These are phyloP conservation scores for Camillea tinctor DNA, from an alignment of 2,329 filamentous ascomycete genomes.

Conservation along the genomic window DNA sequence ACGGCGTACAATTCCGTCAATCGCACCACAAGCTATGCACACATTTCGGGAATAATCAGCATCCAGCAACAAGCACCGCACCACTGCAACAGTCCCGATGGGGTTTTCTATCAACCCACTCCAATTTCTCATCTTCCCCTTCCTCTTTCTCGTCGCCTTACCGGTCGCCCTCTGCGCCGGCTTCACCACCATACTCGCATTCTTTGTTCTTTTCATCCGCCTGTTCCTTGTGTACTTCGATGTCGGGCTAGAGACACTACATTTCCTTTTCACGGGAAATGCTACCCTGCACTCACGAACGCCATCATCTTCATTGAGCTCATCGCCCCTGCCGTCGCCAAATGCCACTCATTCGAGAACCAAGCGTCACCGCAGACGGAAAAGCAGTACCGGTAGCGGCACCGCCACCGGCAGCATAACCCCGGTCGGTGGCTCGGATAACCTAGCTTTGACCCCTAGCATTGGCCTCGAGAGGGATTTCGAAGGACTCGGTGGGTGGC, in stretches of 20 bases:
- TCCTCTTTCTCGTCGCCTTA: constrained; percentile 60
- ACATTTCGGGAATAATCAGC: neutral
- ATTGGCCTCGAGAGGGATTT: constrained; percentile 55
- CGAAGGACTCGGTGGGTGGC: constrained; percentile 60
- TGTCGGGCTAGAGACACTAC: constrained; percentile 56
- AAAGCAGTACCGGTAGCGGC: constrained; percentile 24
- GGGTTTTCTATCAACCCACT: constrained; percentile 50
- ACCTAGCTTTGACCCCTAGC: constrained; percentile 44
- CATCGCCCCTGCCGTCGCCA: constrained; percentile 22
- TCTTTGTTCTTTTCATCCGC: constrained; percentile 59
- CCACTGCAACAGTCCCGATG: constrained; percentile 38
- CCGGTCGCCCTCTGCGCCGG: constrained; percentile 63
- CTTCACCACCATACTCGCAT: constrained; percentile 61
- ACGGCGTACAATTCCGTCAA: neutral
- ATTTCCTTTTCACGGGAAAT: constrained; percentile 50
- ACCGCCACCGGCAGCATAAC: constrained; percentile 25
- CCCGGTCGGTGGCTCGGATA: constrained; percentile 22
- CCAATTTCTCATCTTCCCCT: constrained; percentile 58
- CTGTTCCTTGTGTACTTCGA: constrained; percentile 63
- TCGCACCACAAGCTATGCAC: neutral
- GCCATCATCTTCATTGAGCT: constrained; percentile 14
- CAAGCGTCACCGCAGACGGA: constrained; percentile 20
- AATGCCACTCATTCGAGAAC: constrained; percentile 7
- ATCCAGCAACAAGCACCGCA: constrained; percentile 6
- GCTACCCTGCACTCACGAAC: constrained; percentile 25